phyloP scores from a whole-genome alignment of 352 stramenopile genomes.

The Elongisporangium prolatum region DNA sequence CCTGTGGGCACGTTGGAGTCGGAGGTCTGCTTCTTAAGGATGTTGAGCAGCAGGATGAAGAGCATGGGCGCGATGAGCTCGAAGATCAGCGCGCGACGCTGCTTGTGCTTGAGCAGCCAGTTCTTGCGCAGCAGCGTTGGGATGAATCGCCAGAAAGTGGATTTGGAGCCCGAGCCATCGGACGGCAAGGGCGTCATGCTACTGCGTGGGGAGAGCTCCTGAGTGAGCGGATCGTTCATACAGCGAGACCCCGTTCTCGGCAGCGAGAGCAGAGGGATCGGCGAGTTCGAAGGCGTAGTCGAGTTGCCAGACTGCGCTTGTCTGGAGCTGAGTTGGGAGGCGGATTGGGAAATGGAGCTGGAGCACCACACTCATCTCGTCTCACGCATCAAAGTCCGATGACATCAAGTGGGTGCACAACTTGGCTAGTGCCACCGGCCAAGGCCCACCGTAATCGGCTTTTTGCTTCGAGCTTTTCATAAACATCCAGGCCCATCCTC shows the following conservation, averaged over 20 bases:
- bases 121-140: conserved; percentile 72
- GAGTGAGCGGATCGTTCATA: not conserved
- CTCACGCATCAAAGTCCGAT: not conserved
- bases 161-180: not conserved
- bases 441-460: not conserved
- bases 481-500: not conserved
- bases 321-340: no score
- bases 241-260: not conserved
- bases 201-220: not conserved
- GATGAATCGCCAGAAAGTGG: conserved; percentile 26
- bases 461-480: not conserved
- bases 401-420: not conserved
- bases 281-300: not conserved
- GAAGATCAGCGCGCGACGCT: conserved; percentile 39
- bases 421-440: not conserved
- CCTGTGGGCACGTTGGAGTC: conserved; percentile 28
- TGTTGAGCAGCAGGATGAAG: conserved; percentile 57
- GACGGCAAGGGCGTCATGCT: not conserved
- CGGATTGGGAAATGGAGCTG: no score
- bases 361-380: not conserved
- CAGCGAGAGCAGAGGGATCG: not conserved
- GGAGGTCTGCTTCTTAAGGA: conserved; percentile 37
- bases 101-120: conserved; percentile 70
- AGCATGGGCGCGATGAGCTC: conserved; percentile 58
- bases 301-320: not conserved